Evolutionary conservation across 768 basidiomycete genomes (phyloP).

Genomic region (Phanerochaete sordida): DNA sequence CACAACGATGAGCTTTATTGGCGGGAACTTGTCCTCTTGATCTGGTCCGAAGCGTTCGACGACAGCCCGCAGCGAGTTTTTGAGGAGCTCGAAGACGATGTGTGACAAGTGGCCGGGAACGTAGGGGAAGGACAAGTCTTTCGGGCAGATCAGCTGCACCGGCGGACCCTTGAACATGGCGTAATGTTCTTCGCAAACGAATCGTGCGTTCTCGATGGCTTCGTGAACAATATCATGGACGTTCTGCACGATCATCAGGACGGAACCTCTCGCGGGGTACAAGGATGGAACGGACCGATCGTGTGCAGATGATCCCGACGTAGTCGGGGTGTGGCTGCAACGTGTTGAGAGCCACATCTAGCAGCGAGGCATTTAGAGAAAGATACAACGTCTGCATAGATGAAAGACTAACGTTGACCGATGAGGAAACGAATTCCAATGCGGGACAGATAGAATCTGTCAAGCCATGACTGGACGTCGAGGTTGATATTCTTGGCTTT

Average conservation of each 20-base stretch:
- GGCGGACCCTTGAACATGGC: conserved; percentile 93
- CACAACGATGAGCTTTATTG: conserved; percentile 92
- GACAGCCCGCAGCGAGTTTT: conserved; percentile 95
- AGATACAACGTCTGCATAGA: not conserved
- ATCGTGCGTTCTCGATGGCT: conserved; percentile 90
- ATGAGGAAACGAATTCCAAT: conserved; percentile 97
- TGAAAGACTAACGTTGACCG: conserved; percentile 68
- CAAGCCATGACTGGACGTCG: conserved; percentile 93
- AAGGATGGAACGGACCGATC: conserved; percentile 54
- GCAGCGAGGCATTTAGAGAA: not conserved
- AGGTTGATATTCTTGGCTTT: conserved; percentile 70
- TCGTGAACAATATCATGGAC: conserved; percentile 98
- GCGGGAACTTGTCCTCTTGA: conserved; percentile 74
- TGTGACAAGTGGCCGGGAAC: conserved; percentile 96
- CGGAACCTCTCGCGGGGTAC: not conserved
- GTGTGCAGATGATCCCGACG: conserved; percentile 96
- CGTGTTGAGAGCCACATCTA: conserved; percentile 93
- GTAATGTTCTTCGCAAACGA: conserved; percentile 93
- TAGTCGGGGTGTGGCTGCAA: conserved; percentile 87
- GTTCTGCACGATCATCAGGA: conserved; percentile 55
- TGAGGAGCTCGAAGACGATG: conserved; percentile 94
- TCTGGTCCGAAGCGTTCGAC: conserved; percentile 90
- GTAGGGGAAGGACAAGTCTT: conserved; percentile 84
- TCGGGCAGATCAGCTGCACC: conserved; percentile 93
- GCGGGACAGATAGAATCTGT: conserved; percentile 94